phyloP scores from a whole-genome alignment of 2,329 filamentous ascomycete genomes.

The Aureobasidium sp. region DNA sequence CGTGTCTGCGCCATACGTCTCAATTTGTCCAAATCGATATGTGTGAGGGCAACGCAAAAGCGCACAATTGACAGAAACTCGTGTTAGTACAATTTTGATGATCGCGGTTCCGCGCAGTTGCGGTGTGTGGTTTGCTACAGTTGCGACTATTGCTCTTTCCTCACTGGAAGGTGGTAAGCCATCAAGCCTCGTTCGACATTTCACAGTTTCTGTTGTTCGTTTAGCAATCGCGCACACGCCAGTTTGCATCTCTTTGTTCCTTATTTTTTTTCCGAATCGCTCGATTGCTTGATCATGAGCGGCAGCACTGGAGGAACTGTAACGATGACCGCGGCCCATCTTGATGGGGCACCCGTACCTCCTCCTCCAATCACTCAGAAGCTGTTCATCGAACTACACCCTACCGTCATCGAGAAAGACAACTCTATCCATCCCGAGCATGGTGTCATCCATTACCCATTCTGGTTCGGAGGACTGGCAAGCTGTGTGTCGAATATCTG shows the following conservation, averaged over 20 bases:
- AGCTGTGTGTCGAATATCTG: slow-evolving; percentile 21
- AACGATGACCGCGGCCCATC: slow-evolving; percentile 4
- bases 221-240: background rate
- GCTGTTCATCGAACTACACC: slow-evolving; percentile 18
- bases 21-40: too few relatives aligned
- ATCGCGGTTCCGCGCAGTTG: background rate
- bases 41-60: too few relatives aligned
- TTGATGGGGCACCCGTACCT: slow-evolving; percentile 16
- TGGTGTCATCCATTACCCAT: slow-evolving; percentile 23
- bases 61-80: background rate
- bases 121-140: background rate
- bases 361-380: slow-evolving; percentile 17
- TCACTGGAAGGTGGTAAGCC: background rate
- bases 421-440: slow-evolving; percentile 23
- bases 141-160: background rate
- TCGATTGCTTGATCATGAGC: background rate
- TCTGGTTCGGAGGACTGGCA: slow-evolving; percentile 22
- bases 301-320: slow-evolving; percentile 4
- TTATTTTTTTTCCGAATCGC: background rate
- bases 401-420: slow-evolving; percentile 21
- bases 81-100: background rate
- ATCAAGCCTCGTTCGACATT: background rate
- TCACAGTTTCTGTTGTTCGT: background rate
- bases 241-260: background rate
- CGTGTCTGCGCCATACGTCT: too few relatives aligned